These are phyloP conservation scores for Leucocoprinus leucothites DNA, from an alignment of 768 basidiomycete species.

Conservation along the genomic window DNA sequence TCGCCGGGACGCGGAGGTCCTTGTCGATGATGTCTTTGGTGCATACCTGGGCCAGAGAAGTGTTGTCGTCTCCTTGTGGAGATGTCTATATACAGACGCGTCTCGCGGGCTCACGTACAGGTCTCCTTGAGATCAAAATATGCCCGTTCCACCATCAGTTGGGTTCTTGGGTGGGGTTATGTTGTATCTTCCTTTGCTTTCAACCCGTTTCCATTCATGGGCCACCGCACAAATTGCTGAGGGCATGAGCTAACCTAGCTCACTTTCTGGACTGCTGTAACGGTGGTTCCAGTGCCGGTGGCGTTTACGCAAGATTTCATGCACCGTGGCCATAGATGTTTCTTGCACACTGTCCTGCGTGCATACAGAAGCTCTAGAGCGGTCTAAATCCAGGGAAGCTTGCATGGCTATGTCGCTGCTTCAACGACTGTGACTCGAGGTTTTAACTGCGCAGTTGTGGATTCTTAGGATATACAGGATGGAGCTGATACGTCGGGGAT, in stretches of 20 bases:
- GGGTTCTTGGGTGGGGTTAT: constrained; percentile 2
- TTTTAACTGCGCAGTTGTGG: not conserved
- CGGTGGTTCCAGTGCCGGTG: constrained; percentile 4
- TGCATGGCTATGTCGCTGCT: constrained; percentile 11
- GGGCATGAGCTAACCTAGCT: constrained; percentile 7
- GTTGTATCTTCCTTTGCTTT: not conserved
- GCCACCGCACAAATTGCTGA: constrained; percentile 4
- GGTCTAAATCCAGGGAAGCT: constrained; percentile 10
- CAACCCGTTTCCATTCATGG: not conserved
- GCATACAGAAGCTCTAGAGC: not conserved
- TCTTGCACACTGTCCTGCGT: not conserved
- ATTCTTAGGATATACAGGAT: constrained; percentile 1
- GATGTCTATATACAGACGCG: constrained; percentile 2
- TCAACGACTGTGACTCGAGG: not conserved
- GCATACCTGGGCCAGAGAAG: constrained; percentile 6
- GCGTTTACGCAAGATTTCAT: constrained; percentile 6
- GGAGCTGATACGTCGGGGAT: not conserved
- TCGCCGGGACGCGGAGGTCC: constrained; percentile 10
- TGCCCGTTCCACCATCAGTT: constrained; percentile 8
- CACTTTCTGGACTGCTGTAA: not conserved
- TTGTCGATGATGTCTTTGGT: constrained; percentile 3
- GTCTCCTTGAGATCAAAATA: not conserved
- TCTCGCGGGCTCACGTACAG: constrained; percentile 3
- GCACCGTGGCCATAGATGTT: constrained; percentile 5
- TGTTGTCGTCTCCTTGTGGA: not conserved